phyloP scores from a whole-genome alignment of 495 filamentous ascomycete species.

The Penicillium riverlandense region DNA sequence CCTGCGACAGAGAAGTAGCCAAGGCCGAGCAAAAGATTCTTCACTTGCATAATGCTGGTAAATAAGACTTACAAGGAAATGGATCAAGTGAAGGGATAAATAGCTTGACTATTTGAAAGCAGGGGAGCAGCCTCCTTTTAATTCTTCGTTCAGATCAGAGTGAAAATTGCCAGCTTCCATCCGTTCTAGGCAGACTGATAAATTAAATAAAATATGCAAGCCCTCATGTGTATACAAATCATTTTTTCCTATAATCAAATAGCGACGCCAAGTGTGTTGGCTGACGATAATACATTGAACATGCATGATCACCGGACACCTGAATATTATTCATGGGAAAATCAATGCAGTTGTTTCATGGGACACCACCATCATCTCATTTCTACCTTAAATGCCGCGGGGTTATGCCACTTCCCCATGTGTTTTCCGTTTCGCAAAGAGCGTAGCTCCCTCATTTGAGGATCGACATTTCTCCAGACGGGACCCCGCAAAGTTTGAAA shows the following conservation, averaged over 20 bases:
- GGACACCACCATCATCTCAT: not conserved
- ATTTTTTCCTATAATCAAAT: not conserved
- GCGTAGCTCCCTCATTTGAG: no score
- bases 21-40: slow-evolving; percentile 1
- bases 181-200: no score
- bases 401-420: not conserved
- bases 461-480: not conserved
- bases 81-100: not conserved
- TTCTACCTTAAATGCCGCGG: slow-evolving; percentile 2
- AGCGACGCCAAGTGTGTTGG: not conserved
- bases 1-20: slow-evolving; percentile 1
- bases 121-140: no score
- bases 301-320: no score
- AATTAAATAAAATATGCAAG: no score
- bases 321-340: slow-evolving; percentile 1
- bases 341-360: not conserved
- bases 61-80: not conserved
- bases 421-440: no score
- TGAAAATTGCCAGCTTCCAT: no score
- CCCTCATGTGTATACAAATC: not conserved
- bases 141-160: no score
- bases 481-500: slow-evolving; percentile 1
- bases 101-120: no score
- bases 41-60: slow-evolving; percentile 3
- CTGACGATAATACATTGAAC: not conserved